Evolutionary conservation across 805 yeast species (phyloP), one percentile per base, ranked within the genome.

Genomic region (Candida dajiaensis): DNA sequence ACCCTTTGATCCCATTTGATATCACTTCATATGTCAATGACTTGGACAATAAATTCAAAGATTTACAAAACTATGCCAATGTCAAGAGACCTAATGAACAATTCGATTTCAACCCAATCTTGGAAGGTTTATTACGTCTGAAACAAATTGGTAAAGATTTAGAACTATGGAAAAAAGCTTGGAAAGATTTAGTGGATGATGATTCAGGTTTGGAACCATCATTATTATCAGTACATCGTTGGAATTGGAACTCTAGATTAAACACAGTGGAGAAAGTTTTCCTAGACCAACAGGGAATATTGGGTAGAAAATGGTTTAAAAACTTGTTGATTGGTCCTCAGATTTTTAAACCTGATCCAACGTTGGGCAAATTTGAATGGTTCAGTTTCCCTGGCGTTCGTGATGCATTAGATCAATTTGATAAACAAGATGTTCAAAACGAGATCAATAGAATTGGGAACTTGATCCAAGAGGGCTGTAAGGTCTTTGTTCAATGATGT

Each of bases 201-300:
- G 76, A 72, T 42, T 69, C 74, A 5, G 90, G 85, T 2, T 57
- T 80, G 4, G 95, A 90, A 60, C 89, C 95, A 1, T 78, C 89
- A 2, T 61, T 84, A 46, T 67, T 87, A 36, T 75, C 90, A 0
- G 80, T 82, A 40, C 81, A 78, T 51, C 72, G 98, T 56, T 78
- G 87, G 83, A 79, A 78, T 47, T 85, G 94, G 87, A 90, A 90
- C 63, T 73, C 79, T n/a, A 78, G 79, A 50, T 64, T 88, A 56
- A 63, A 77, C 4, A 62, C 66, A 15, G 70, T 86, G 47, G 83
- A 81, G 51, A 76, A 75, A 51, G 62, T 70, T 18, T 75, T 86
- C 51, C 58, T 83, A 10, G 60, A 69, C 7, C 60, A 69, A 2
- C 67, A 65, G 8, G 78, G 78, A 1, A 50, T 50, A 2, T 70